A percentile compares a stretch with the other conserved stretches of the same genome.
Evolutionary conservation across 257 asterid genomes (phyloP).

Genomic region (Solanum commersonii): DNA sequence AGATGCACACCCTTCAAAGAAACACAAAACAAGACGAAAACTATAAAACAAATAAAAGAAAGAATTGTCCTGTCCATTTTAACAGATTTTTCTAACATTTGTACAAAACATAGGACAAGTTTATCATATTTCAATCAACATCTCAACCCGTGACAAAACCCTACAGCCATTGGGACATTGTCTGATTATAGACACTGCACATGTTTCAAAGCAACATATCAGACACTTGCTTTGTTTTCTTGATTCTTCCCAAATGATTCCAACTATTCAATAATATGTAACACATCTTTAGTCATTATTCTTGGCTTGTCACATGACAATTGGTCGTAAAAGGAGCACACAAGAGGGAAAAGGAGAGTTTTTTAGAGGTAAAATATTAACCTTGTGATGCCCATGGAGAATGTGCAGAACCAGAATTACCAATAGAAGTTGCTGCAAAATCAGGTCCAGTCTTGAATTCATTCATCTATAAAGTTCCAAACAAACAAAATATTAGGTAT

Average conservation of each 20-base stretch:
- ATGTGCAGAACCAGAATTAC: slow-evolving; percentile 44
- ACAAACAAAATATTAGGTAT: not conserved
- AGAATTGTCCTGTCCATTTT: not conserved
- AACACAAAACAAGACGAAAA: not conserved
- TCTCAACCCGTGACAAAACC: slow-evolving; percentile 24
- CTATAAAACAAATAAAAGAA: not conserved
- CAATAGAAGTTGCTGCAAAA: slow-evolving; percentile 52
- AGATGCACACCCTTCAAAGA: not conserved
- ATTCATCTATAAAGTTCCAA: not conserved
- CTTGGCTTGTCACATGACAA: not conserved
- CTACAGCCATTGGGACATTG: slow-evolving; percentile 1
- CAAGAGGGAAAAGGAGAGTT: not conserved
- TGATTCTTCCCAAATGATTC: not conserved
- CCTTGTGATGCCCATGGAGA: slow-evolving; percentile 91
- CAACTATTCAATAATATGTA: not conserved
- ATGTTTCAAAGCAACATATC: slow-evolving; percentile 5
- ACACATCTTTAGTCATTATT: not conserved
- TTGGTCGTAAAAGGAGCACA: not conserved
- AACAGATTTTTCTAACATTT: not conserved
- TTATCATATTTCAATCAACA: not conserved
- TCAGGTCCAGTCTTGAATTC: slow-evolving; percentile 56
- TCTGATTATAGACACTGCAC: slow-evolving; percentile 28
- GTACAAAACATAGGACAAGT: slow-evolving; percentile 12
- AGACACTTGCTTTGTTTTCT: not conserved
- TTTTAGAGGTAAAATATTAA: slow-evolving; percentile 4